Percentiles rank a stretch among this genome's conserved stretches.
Evolutionary conservation across 306 rosid species (phyloP).

Genomic region (Hippophae gyantsensis): DNA sequence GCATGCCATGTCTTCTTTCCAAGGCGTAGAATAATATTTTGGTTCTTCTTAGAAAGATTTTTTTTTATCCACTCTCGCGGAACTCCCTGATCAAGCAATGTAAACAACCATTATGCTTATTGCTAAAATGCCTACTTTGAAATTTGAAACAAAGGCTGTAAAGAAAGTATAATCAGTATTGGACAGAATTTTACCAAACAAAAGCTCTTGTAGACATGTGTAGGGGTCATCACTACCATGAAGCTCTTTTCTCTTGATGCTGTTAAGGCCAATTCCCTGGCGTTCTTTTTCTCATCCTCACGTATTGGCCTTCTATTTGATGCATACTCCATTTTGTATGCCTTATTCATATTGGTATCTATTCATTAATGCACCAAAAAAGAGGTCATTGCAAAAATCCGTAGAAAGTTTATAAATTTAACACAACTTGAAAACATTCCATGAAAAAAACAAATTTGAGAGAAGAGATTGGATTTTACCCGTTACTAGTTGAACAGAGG

Average conservation of each 20-base stretch:
- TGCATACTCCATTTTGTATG: conserved; percentile 14
- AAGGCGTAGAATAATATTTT: conserved; percentile 39
- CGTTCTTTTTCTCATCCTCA: conserved; percentile 27
- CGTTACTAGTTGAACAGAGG: not conserved
- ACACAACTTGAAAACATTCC: too few species aligned
- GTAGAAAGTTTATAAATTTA: too few species aligned
- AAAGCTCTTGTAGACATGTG: conserved; percentile 61
- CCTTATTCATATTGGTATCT: conserved; percentile 14
- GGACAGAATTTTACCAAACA: conserved; percentile 36
- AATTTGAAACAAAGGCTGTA: not conserved
- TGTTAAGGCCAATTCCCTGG: conserved; percentile 35
- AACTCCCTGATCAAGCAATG: conserved; percentile 30
- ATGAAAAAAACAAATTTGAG: too few species aligned
- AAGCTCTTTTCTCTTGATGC: conserved; percentile 24
- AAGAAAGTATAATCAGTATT: not conserved
- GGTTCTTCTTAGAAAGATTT: conserved; percentile 21
- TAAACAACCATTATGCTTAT: not conserved
- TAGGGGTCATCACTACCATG: conserved; percentile 45
- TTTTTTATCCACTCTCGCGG: conserved; percentile 32
- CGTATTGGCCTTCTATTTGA: conserved; percentile 60
- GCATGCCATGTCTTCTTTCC: conserved; percentile 33
- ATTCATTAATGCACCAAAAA: not conserved
- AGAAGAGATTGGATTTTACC: too few species aligned
- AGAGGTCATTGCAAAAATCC: too few species aligned
- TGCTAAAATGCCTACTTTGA: not conserved